Percentiles rank a stretch among this genome's conserved stretches.
These are phyloP conservation scores for Xenosphaeropsis pyriputrescens DNA, from an alignment of 2,329 filamentous ascomycete genomes.

Conservation along the genomic window DNA sequence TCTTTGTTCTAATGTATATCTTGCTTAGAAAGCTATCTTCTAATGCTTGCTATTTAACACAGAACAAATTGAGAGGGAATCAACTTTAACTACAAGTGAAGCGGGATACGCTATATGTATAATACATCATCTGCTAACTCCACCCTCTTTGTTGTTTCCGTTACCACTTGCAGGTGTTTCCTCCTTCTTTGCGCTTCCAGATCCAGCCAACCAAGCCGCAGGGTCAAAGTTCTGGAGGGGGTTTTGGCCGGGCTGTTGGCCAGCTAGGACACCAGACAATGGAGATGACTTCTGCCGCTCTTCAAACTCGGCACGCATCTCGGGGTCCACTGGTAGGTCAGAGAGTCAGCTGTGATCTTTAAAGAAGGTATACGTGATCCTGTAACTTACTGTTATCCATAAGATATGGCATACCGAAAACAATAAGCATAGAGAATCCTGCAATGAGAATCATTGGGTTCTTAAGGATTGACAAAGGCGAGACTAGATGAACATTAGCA, in stretches of 20 bases:
- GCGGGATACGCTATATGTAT: not conserved
- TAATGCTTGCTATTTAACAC: too few relatives aligned
- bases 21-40: too few relatives aligned
- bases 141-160: not conserved
- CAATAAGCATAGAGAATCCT: constrained; percentile 65
- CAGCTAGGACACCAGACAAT: constrained; percentile 38
- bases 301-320: constrained; percentile 85
- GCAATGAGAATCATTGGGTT: constrained; percentile 96
- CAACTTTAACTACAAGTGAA: too few relatives aligned
- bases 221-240: constrained; percentile 50
- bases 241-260: constrained; percentile 17
- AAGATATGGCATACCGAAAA: constrained; percentile 87
- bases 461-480: constrained; percentile 69
- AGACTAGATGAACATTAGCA: constrained; percentile 35
- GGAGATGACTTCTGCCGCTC: constrained; percentile 70
- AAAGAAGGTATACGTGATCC: not conserved
- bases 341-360: constrained; percentile 1
- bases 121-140: constrained; percentile 1
- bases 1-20: too few relatives aligned
- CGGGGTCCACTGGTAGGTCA: constrained; percentile 68
- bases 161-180: constrained; percentile 6
- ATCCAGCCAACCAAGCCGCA: constrained; percentile 52
- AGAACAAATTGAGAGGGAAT: too few relatives aligned
- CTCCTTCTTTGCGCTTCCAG: constrained; percentile 15
- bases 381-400: constrained; percentile 77